These are phyloP conservation scores for Coemansia sp. DNA, from an alignment of 371 early-diverging fungal species.

Conservation along the genomic window DNA sequence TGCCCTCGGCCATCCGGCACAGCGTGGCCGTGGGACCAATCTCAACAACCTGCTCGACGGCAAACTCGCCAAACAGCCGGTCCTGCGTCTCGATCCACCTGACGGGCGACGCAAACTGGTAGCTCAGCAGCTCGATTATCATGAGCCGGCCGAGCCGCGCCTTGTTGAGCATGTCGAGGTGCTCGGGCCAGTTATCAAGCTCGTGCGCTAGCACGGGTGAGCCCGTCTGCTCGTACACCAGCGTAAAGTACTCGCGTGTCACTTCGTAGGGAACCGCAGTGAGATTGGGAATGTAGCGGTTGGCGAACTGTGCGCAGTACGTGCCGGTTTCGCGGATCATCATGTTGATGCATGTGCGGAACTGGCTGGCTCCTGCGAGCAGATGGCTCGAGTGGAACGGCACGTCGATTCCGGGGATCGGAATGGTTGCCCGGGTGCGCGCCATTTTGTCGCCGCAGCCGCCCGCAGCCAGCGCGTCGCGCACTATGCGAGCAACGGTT, in stretches of 20 bases:
- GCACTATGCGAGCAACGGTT: conserved; percentile 64
- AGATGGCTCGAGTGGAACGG: conserved; percentile 97
- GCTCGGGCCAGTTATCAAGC: conserved; percentile 71
- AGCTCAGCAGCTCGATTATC: conserved; percentile 88
- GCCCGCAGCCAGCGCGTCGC: conserved; percentile 26
- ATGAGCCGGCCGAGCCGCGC: conserved; percentile 74
- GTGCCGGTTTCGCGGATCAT: conserved; percentile 78
- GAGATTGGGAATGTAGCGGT: conserved; percentile 95
- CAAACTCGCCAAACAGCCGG: conserved; percentile 75
- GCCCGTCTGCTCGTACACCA: conserved; percentile 72
- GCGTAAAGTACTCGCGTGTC: conserved; percentile 76
- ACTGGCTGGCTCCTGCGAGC: conserved; percentile 81
- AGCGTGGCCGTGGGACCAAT: conserved; percentile 89
- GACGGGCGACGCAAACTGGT: conserved; percentile 93
- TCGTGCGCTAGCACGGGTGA: conserved; percentile 73
- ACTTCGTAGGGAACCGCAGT: conserved; percentile 85
- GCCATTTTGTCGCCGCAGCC: conserved; percentile 64
- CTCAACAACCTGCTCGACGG: conserved; percentile 86
- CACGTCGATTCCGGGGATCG: conserved; percentile 92
- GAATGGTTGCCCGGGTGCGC: conserved; percentile 90
- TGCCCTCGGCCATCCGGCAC: conserved; percentile 90
- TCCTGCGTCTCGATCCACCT: conserved; percentile 97
- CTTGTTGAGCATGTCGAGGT: neutral
- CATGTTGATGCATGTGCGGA: conserved; percentile 82
- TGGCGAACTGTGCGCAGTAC: conserved; percentile 68